These are phyloP conservation scores for Nidularia sp. DNA, from an alignment of 768 basidiomycete genomes.

Conservation along the genomic window DNA sequence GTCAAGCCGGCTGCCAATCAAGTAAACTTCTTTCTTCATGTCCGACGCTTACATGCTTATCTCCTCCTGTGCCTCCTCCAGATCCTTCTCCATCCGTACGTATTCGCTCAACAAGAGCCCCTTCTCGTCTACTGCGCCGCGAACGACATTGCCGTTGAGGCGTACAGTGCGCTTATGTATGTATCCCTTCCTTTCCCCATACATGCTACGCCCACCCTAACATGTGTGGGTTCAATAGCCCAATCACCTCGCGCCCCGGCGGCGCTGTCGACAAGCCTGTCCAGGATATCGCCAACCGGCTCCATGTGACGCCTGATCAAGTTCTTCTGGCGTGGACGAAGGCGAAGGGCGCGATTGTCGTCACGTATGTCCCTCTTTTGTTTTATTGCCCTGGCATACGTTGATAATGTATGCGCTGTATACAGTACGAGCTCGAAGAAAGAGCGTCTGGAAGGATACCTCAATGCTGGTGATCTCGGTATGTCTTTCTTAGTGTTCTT, in stretches of 20 bases:
- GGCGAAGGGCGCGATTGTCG: constrained; percentile 59
- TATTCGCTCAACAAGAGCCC: constrained; percentile 46
- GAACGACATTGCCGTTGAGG: constrained; percentile 62
- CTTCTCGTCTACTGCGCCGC: constrained; percentile 47
- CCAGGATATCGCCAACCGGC: constrained; percentile 43
- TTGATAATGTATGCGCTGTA: background rate
- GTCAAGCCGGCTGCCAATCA: constrained; percentile 68
- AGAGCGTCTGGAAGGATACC: constrained; percentile 61
- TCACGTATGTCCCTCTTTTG: constrained; percentile 41
- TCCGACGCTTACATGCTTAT: background rate
- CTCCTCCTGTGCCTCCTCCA: constrained; percentile 12
- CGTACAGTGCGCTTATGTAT: constrained; percentile 62
- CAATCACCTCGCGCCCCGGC: constrained; percentile 53
- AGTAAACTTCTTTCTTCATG: constrained; percentile 24
- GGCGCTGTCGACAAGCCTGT: constrained; percentile 65
- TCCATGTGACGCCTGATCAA: constrained; percentile 56
- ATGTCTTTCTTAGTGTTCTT: no score
- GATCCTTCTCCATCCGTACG: constrained; percentile 70
- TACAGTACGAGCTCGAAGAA: constrained; percentile 63
- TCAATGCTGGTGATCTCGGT: constrained; percentile 57
- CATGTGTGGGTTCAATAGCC: constrained; percentile 27
- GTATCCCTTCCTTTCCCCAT: constrained; percentile 6
- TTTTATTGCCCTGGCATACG: background rate
- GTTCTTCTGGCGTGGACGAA: constrained; percentile 71
- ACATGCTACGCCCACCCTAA: background rate